Evolutionary conservation across 1,284 basidiomycete genomes (phyloP), one percentile per base, ranked within the genome.

Genomic region (Microbotryomycetes sp.): DNA sequence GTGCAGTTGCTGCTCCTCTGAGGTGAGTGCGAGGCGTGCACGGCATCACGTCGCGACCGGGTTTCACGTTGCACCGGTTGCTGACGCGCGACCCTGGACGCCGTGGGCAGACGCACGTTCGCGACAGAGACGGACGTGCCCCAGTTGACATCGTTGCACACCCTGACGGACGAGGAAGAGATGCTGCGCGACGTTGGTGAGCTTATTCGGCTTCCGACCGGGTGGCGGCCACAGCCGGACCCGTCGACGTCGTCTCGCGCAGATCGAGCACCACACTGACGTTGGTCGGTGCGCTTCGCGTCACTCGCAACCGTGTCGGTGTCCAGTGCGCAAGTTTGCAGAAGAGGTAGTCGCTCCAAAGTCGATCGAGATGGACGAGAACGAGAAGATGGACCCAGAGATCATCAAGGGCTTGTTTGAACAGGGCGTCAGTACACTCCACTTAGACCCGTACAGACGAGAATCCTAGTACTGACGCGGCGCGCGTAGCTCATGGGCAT

Each of bases 401-500:
- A 78, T 98, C 71, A 91, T 98, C 74, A 82, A 89, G 73, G 90
- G 86, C 0, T 81, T 97, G 23, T 98, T 97, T 67, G 91, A 97
- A 62, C 91, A 97, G 78, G 94, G 94, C 30, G 91, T 97, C 73
- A 70, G 86, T 78, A 23, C 27, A 23, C 29, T 29, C 27, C 35
- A 24, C 15, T 26, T 28, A 26, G 53, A 26, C 53, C 35, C n/a
- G 35, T n/a, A n/a, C n/a, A n/a, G n/a, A n/a, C n/a, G n/a, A n/a
- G n/a, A n/a, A n/a, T n/a, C n/a, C n/a, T n/a, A n/a, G n/a, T n/a
- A n/a, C n/a, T n/a, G n/a, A n/a, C n/a, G n/a, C n/a, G n/a, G n/a
- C n/a, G n/a, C n/a, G n/a, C n/a, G n/a, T n/a, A 93, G 89, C 81
- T 96, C 57, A 98, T 98, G 96, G 93, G 89, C 53, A 92, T 99